These are phyloP conservation scores for Pelargonium australe DNA, from an alignment of 441 rosid species.

Conservation along the genomic window DNA sequence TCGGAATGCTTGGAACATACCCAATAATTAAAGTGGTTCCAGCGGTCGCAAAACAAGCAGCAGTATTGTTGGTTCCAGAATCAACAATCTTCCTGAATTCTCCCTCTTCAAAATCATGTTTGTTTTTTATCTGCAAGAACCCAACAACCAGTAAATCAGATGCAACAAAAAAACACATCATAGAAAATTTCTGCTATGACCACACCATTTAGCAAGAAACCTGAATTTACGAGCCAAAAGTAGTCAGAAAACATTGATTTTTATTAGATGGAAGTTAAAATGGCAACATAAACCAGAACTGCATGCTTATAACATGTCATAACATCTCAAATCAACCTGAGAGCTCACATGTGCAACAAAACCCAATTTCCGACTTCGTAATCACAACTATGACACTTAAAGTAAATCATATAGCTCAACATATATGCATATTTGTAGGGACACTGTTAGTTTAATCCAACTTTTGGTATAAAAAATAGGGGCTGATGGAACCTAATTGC, in stretches of 20 bases:
- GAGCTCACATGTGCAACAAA: background rate
- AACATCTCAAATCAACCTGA: background rate
- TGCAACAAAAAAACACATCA: background rate
- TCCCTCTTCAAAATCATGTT: conserved; percentile 1
- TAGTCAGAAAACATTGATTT: background rate
- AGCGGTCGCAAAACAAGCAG: conserved; percentile 7
- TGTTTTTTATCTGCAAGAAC: conserved; percentile 3
- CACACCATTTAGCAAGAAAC: background rate
- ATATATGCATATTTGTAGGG: background rate
- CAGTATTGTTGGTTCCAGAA: conserved; percentile 2
- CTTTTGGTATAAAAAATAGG: background rate
- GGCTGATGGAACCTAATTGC: too few relatives aligned
- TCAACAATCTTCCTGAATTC: conserved; percentile 4
- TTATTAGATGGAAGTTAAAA: background rate
- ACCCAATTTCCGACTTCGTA: background rate
- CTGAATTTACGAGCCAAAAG: background rate
- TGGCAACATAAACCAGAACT: background rate
- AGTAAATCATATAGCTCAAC: background rate
- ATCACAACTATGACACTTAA: background rate
- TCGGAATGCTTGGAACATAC: background rate
- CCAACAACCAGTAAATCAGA: background rate
- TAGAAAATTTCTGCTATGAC: background rate
- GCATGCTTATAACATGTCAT: background rate
- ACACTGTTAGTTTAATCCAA: background rate
- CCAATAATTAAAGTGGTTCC: conserved; percentile 8